Conservation (phyloP, 139 green algal genomes). For the Haematococcus lacustris region DNA sequence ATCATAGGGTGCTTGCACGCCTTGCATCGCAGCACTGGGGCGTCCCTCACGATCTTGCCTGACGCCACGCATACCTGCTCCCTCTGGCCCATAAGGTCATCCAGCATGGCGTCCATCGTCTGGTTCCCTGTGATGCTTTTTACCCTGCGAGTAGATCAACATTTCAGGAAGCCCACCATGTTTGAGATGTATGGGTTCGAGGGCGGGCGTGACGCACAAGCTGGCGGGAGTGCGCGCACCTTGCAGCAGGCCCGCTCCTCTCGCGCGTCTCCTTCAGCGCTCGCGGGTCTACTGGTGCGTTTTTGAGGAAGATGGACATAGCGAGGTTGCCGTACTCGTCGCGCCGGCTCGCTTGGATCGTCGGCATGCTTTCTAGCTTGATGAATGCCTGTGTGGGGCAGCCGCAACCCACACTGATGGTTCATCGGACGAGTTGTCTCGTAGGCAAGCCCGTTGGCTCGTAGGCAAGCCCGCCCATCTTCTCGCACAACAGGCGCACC, state of each 20-base stretch:
- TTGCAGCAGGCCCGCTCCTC: not conserved
- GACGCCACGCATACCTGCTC: constrained; percentile 63
- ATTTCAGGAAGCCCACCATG: not conserved
- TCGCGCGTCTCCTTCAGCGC: constrained; percentile 25
- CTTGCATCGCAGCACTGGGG: constrained; percentile 44
- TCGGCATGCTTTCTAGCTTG: constrained; percentile 57
- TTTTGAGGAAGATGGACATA: constrained; percentile 68
- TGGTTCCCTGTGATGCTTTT: constrained; percentile 1
- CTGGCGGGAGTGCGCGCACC: not conserved
- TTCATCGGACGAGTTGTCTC: too few relatives aligned
- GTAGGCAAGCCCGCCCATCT: too few relatives aligned
- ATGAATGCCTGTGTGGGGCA: constrained; percentile 54
- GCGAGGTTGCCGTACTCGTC: constrained; percentile 55
- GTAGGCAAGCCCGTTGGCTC: too few relatives aligned
- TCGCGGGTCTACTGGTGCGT: constrained; percentile 56
- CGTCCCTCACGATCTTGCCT: constrained; percentile 42
- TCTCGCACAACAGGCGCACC: constrained; percentile 11
- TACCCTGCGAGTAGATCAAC: not conserved
- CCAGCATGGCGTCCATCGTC: constrained; percentile 32
- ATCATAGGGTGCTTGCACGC: constrained; percentile 63
- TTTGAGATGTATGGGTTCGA: not conserved
- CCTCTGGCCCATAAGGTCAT: constrained; percentile 26
- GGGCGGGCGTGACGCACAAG: not conserved
- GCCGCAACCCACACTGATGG: not conserved
- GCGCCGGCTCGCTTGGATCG: constrained; percentile 29